Evolutionary conservation across 1,284 basidiomycete genomes (phyloP).

Genomic region (Ceratobasidium sp.): DNA sequence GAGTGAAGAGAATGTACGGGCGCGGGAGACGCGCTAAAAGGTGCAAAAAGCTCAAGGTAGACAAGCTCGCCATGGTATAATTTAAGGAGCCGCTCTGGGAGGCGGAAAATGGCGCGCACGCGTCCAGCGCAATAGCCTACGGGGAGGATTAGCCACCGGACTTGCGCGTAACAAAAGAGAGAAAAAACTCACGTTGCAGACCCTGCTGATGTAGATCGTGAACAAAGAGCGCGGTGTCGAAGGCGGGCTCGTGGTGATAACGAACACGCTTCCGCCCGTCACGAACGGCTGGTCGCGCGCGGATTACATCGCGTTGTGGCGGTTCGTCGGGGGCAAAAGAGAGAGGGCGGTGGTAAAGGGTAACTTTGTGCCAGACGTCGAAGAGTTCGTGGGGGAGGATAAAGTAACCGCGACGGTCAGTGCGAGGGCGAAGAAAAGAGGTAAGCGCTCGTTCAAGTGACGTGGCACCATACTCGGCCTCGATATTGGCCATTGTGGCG

Average conservation of each 20-base stretch:
- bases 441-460: neutral
- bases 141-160: neutral
- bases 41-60: constrained; percentile 16
- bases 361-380: neutral
- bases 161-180: neutral
- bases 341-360: neutral
- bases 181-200: neutral
- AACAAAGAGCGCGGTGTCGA: neutral
- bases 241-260: neutral
- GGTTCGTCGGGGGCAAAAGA: constrained; percentile 14
- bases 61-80: neutral
- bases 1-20: neutral
- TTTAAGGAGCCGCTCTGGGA: constrained; percentile 4
- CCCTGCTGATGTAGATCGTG: neutral
- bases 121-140: constrained; percentile 25
- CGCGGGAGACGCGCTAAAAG: neutral
- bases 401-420: neutral
- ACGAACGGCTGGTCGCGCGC: no score
- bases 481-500: neutral
- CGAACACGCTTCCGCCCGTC: no score
- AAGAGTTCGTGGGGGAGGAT: neutral
- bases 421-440: neutral
- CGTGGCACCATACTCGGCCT: neutral
- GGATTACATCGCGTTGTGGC: neutral
- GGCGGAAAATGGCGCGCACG: constrained; percentile 10